A percentile compares a stretch with the other conserved stretches of the same genome.
Conservation (phyloP, 83 land plant species). For the Thuja plicata region DNA sequence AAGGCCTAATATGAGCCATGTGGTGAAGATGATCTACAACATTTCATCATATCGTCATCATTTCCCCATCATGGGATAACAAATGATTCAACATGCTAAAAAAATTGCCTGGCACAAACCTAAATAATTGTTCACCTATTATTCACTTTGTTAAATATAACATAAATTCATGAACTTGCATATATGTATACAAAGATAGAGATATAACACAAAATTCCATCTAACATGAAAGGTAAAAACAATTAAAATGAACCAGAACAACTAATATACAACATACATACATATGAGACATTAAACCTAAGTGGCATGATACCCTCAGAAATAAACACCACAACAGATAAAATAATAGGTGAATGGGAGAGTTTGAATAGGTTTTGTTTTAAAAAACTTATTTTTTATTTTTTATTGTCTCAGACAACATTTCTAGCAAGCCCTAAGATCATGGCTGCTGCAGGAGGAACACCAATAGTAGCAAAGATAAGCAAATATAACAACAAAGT, state of each 20-base stretch:
- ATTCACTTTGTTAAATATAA: too few relatives aligned
- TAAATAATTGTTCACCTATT: background rate
- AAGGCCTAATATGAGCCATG: conserved; percentile 58
- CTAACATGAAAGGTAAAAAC: background rate
- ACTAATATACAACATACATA: background rate
- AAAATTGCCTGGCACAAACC: background rate
- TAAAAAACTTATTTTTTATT: too few relatives aligned
- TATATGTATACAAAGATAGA: background rate
- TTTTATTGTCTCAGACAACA: too few relatives aligned
- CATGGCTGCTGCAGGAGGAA: too few relatives aligned
- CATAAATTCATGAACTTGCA: background rate
- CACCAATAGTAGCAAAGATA: too few relatives aligned
- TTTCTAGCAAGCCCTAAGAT: too few relatives aligned
- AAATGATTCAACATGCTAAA: background rate
- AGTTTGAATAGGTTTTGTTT: too few relatives aligned
- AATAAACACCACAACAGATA: background rate
- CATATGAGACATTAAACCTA: background rate
- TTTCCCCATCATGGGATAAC: background rate
- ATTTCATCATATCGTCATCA: conserved; percentile 18
- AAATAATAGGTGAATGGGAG: too few relatives aligned
- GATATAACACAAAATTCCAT: background rate
- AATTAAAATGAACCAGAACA: background rate
- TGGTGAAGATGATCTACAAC: conserved; percentile 47
- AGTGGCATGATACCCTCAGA: background rate
- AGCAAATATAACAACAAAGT: too few relatives aligned